Base-by-base conservation (phyloP, 164 flowering plant genomes). In the Magnolia officinalis region DNA sequence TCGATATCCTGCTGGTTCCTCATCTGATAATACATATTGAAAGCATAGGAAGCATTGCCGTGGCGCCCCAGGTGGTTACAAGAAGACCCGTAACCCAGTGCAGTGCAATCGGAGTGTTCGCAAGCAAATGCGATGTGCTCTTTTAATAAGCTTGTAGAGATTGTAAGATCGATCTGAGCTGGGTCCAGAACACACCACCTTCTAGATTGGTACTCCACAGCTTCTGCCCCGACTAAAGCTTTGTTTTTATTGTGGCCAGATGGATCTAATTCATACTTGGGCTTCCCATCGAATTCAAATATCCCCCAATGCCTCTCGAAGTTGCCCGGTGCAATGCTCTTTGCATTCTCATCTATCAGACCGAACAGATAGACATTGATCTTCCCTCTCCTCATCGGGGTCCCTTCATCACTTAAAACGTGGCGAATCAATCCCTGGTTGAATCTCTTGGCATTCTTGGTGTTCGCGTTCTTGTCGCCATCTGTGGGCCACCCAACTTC, bases 401-500 rank as follows among this genome's bases (percentile, higher is more conserved):
- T 92, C 21, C 98, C 98, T 9, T 77, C 45, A 6, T 89, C 90
- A 68, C 89, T 84, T 66, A 86, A 2, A 1, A 72, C 88, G 76
- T 91, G 97, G 37, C 69, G 72, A 13, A 94, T 26, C 64, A 94
- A 52, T 2, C 98, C 99, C 55, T 91, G 94, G 80, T 90, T 92
- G 80, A 92, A 96, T 67, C 88, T 84, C 81, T 83, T 85, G 16
- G 97, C 98, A 63, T 79, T 84, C 3, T 70, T 59, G 4, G 74
- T 24, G 61, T 91, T 93, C 2, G 98, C 96, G 50, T 85, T 73
- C 19, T 80, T 84, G 71, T 92, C 88, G 0, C 96, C 99, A 67
- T 94, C 97, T 1, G 99, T 92, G 0, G 98, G 98, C 98, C 97
- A 94, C 2, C 99, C 99, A 8, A 96, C 93, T 82, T 96, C 97